Evolutionary conservation across 148 eudicot species (phyloP).

Genomic region (Pharnaceum exiguum): DNA sequence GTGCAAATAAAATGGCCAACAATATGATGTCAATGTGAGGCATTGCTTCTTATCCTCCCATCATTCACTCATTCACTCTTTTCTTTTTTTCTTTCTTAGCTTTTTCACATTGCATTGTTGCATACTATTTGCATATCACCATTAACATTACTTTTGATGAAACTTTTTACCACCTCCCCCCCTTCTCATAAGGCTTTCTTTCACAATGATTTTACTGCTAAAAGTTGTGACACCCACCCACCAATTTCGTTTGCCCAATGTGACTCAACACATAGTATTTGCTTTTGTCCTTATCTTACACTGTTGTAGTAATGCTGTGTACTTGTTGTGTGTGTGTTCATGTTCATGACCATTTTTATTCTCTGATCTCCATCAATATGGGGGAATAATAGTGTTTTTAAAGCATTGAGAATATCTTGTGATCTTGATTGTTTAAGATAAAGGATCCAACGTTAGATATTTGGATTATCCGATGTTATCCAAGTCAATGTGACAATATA

Average conservation of each 20-base stretch:
- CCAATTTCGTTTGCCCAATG: background rate
- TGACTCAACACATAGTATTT: constrained; percentile 4
- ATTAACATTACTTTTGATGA: constrained; percentile 14
- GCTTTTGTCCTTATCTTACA: constrained; percentile 19
- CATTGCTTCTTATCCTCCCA: constrained; percentile 57
- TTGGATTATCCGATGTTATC: too few species aligned
- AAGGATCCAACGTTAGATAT: too few species aligned
- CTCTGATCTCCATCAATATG: background rate
- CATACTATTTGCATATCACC: too few species aligned
- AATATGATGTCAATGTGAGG: constrained; percentile 42
- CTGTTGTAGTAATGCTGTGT: background rate
- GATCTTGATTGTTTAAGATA: too few species aligned
- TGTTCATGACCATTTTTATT: too few species aligned
- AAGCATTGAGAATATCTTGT: background rate
- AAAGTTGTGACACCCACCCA: constrained; percentile 26
- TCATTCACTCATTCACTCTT: too few species aligned
- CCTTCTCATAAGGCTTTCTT: constrained; percentile 14
- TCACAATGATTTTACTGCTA: constrained; percentile 46
- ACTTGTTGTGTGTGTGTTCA: too few species aligned
- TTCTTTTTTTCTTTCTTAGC: too few species aligned
- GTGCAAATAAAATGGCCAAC: constrained; percentile 72
- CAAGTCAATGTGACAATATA: too few species aligned
- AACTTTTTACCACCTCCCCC: background rate
- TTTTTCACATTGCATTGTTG: constrained; percentile 29
- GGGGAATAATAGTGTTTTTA: background rate